phyloP scores from a whole-genome alignment of 2,329 filamentous ascomycete species.

The Alternaria sp. region DNA sequence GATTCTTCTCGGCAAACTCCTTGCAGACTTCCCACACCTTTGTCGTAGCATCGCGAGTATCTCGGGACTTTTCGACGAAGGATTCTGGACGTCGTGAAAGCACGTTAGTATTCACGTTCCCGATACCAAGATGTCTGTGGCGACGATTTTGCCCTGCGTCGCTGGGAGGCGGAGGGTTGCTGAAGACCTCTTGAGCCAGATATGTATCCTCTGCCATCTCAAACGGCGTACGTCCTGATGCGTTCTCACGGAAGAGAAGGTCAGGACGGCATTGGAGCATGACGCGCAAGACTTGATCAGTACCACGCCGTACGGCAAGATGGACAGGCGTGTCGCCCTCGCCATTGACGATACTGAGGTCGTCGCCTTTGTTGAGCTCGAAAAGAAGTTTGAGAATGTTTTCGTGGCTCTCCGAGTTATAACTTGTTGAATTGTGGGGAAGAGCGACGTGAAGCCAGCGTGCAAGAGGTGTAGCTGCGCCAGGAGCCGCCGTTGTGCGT shows the following conservation, averaged over 20 bases:
- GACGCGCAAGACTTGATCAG: slow-evolving; percentile 53
- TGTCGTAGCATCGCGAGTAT: slow-evolving; percentile 9
- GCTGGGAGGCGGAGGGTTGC: slow-evolving; percentile 18
- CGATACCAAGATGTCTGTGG: not conserved
- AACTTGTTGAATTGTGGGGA: not conserved
- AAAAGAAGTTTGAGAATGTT: slow-evolving; percentile 34
- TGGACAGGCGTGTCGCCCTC: slow-evolving; percentile 72
- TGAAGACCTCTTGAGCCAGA: slow-evolving; percentile 46
- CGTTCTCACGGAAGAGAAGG: slow-evolving; percentile 74
- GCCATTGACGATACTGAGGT: slow-evolving; percentile 65
- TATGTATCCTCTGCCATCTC: slow-evolving; percentile 69
- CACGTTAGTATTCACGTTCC: not conserved
- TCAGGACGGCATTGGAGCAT: slow-evolving; percentile 62
- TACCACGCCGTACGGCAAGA: slow-evolving; percentile 54
- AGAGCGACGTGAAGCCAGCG: slow-evolving; percentile 25
- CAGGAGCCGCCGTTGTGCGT: slow-evolving; percentile 58
- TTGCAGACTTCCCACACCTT: slow-evolving; percentile 49
- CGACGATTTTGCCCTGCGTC: not conserved
- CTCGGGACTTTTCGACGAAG: slow-evolving; percentile 24
- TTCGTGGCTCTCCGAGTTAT: not conserved
- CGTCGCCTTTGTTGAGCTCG: slow-evolving; percentile 52
- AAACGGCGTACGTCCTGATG: slow-evolving; percentile 74
- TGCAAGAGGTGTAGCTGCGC: slow-evolving; percentile 69
- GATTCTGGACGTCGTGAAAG: slow-evolving; percentile 8
- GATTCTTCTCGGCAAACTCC: slow-evolving; percentile 29